Evolutionary conservation across 108 stramenopile genomes (phyloP), one percentile per base, ranked within the genome.

Genomic region (Fistulifera solaris): DNA sequence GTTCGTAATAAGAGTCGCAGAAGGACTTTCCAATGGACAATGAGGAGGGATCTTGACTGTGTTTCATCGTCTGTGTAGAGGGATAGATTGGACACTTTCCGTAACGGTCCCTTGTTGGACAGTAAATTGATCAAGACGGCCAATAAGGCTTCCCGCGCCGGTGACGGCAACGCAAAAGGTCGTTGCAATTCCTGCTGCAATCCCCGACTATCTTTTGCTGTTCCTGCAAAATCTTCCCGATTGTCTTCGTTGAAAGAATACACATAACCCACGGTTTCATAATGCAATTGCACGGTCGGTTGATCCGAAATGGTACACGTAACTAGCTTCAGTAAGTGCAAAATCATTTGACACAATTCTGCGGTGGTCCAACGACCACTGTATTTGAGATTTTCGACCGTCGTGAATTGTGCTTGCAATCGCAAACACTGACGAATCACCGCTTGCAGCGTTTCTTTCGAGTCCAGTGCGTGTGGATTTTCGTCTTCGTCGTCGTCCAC

Each of bases 1-100:
- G 86, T 88, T 11, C 86, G 76, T 6, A 92, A 66, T 27, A 92
- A 69, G 70, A 81, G 79, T 13, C 76, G 48, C 27, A 92, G 56
- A n/a, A 92, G 48, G 0, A 77, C 66, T 42, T 76, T 70, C 77
- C 80, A 80, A 39, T 79, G 66, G 17, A 92, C 45, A 25, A 92
- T 73, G 35, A 92, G 53, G 62, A 80, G 48, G 1, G 35, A 23
- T 17, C 40, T 35, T 73, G 40, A 2, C 51, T 27, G n/a, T 44
- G 26, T 25, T 55, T 31, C 27, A 43, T 58, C 57, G 4, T 40
- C 39, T 5, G 44, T 41, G 45, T 57, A 72, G 21, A 92, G 49
- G 28, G 86, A 79, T 1, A 80, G 57, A 67, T 92, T 88, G 22
- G 82, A 81, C 2, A 86, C 86, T 8, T 65, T 63, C 53, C 84